Evolutionary conservation across 176 grass and related monocot genomes (phyloP), one percentile per base, ranked within the genome.

Genomic region (Carex pumila): DNA sequence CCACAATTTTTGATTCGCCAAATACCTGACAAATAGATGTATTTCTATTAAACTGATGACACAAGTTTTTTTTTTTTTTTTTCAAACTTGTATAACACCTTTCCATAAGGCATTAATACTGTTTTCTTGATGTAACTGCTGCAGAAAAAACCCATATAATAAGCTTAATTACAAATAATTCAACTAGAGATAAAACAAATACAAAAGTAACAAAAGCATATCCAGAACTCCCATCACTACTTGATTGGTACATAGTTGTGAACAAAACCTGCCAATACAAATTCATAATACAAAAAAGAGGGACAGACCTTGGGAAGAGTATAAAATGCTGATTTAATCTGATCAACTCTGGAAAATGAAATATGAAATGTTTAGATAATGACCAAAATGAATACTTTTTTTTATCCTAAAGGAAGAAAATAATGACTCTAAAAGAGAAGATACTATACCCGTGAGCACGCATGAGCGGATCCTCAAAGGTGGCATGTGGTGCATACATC

Each of bases 291-390:
- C 49, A 55, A 64, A 66, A 25, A 30, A 55, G 75, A 58, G 83
- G 62, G 29, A 18, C 47, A 17, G 77, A 90, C 88, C 88, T 90
- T 90, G 25, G 88, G 80, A 52, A 90, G 67, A 25, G 88, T 72
- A 87, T 90, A 90, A 49, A 90, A 90, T 34, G 88, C 70, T 50
- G 88, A 90, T 80, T 90, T 90, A 59, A 90, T 87, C 85, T 90
- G 88, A 81, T 83, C 77, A 67, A 90, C 88, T 39, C 88, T 90
- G 84, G 49, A 85, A 86, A 72, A 62, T 41, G 34, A 83, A 85
- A 65, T 56, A 61, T 53, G 63, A 76, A 49, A 56, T 14, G 22
- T 49, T 55, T 5, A 61, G 64, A 79, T 12, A 85, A 47, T n/a
- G 13, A 83, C 13, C 3, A 64, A 67, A 87, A 77, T 18, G 47